A percentile compares a stretch with the other conserved stretches of the same genome.
These are phyloP conservation scores for Boletus subcaerulescens DNA, from an alignment of 768 basidiomycete genomes.

Conservation along the genomic window DNA sequence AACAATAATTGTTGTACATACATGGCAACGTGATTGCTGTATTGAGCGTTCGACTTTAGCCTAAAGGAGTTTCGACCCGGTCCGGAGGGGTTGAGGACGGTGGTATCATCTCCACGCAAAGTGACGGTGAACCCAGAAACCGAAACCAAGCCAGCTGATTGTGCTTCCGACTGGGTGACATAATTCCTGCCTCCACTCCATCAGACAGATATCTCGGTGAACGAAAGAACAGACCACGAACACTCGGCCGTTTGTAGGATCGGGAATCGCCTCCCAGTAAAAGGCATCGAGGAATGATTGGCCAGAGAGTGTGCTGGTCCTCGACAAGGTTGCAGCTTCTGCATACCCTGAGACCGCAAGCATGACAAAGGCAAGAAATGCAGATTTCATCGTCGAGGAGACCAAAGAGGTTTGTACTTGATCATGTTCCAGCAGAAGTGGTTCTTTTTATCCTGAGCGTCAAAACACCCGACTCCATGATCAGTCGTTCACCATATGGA, in stretches of 20 bases:
- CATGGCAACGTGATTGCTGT: constrained; percentile 34
- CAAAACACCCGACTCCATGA: not conserved
- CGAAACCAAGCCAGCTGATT: constrained; percentile 54
- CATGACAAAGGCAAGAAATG: constrained; percentile 1
- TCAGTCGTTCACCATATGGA: not conserved
- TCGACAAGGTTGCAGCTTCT: constrained; percentile 44
- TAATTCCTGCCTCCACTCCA: constrained; percentile 35
- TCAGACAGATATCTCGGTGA: not conserved
- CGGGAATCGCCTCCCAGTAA: constrained; percentile 28
- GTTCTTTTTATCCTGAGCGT: constrained; percentile 8
- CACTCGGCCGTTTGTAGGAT: constrained; percentile 37
- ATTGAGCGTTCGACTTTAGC: constrained; percentile 29
- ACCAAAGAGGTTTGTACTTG: not conserved
- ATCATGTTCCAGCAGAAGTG: not conserved
- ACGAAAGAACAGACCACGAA: constrained; percentile 4
- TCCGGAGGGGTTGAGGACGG: constrained; percentile 27
- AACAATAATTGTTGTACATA: constrained; percentile 1
- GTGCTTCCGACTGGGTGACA: constrained; percentile 46
- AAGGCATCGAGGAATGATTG: constrained; percentile 41
- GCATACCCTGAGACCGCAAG: constrained; percentile 2
- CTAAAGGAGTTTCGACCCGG: constrained; percentile 39
- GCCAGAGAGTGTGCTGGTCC: constrained; percentile 47
- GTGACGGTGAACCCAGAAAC: constrained; percentile 41
- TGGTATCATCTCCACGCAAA: constrained; percentile 33
- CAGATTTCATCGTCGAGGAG: constrained; percentile 2